Base-by-base conservation (phyloP, 164 flowering plant species). In the Echeveria elegans region DNA sequence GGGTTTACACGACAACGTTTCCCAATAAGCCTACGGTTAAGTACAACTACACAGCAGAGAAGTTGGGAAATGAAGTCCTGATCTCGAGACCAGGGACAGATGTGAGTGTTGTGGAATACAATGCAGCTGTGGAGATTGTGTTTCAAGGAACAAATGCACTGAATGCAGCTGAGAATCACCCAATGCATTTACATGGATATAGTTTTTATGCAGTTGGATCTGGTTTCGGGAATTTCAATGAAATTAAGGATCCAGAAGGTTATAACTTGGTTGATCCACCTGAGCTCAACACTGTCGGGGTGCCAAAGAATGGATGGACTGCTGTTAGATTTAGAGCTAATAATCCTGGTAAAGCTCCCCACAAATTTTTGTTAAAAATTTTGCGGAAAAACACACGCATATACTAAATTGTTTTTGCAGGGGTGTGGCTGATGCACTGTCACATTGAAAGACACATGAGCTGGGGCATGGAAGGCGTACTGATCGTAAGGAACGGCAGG, bases 131-230 rank as follows among this genome's bases (percentile, higher is more conserved):
- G 47, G 47, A 43, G 47, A 43, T 43, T 43, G 47, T 43, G 18
- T 43, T 43, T 43, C 47, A 43, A 43, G 47, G 47, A 16, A 43
- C 47, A 11, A 43, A 43, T 15, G 47, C 47, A 16, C 47, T 43
- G 30, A 14, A 28, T 21, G 62, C 30, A 58, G 62, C 30, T 7
- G 62, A 58, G 62, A 58, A 58, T 58, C 62, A 58, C 62, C 62
- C 62, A 29, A 58, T 58, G 62, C 62, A 58, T 58, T 58, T 58
- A 58, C 62, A 58, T 58, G 62, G 62, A 58, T 58, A 24, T 5
- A 58, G 62, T 58, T 58, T 58, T 21, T 58, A 58, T 58, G 62
- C 18, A 29, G 62, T 58, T 58, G 62, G 62, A 58, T 58, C 62
- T 6, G 62, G 62, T 58, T 58, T n/a, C 21, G 62, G 62, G 5